phyloP scores from a whole-genome alignment of 2,329 filamentous ascomycete genomes.

The Clarireedia monteithiana region DNA sequence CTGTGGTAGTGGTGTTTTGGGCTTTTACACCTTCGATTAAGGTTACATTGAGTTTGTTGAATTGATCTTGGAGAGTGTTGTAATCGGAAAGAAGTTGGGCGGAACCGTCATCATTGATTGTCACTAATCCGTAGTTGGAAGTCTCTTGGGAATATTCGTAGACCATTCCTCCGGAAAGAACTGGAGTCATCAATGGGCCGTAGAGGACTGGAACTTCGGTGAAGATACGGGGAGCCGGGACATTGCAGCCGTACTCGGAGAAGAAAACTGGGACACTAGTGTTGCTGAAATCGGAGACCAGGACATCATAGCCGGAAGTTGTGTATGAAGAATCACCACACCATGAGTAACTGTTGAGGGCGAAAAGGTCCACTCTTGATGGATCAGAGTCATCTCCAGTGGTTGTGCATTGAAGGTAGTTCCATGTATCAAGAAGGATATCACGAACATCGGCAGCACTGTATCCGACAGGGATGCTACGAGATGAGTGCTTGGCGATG shows the following conservation, averaged over 20 bases:
- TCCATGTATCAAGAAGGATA: conserved; percentile 66
- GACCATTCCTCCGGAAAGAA: conserved; percentile 69
- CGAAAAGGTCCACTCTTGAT: conserved; percentile 66
- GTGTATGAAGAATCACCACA: conserved; percentile 57
- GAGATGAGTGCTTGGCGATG: conserved; percentile 61
- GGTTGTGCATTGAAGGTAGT: conserved; percentile 62
- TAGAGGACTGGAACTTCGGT: conserved; percentile 70
- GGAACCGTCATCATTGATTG: conserved; percentile 49
- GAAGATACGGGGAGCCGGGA: conserved; percentile 61
- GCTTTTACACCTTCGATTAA: conserved; percentile 57
- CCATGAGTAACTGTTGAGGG: conserved; percentile 72
- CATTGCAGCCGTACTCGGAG: conserved; percentile 76
- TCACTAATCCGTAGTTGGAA: conserved; percentile 58
- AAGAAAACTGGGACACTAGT: conserved; percentile 71
- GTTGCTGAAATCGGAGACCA: conserved; percentile 57
- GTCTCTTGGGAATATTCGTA: conserved; percentile 73
- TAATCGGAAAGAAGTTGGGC: conserved; percentile 56
- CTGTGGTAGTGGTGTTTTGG: conserved; percentile 42
- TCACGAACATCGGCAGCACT: conserved; percentile 71
- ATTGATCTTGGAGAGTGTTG: conserved; percentile 68
- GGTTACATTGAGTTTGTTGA: conserved; percentile 64
- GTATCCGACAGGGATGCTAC: conserved; percentile 69
- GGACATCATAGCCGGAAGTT: conserved; percentile 52
- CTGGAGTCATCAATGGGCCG: conserved; percentile 56
- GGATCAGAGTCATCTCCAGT: conserved; percentile 46